Conservation (phyloP, 331 rosid species). For the Dryas integrifolia region DNA sequence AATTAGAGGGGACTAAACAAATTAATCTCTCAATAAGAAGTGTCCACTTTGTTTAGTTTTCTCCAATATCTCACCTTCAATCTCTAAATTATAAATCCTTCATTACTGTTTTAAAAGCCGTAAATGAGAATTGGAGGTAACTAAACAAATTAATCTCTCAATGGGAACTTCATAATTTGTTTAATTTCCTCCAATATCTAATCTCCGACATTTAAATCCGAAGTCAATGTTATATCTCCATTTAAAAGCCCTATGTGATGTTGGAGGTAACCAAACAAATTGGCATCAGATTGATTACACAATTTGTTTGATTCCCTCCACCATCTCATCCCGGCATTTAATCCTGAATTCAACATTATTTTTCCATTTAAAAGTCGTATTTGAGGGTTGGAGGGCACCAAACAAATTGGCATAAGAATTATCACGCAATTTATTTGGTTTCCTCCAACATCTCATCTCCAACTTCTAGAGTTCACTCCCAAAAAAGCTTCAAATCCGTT, state of each 20-base stretch:
- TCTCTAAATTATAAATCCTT: neutral
- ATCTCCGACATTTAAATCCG: neutral
- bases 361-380: neutral
- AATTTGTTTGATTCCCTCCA: constrained; percentile 5
- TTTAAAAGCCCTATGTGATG: constrained; percentile 4
- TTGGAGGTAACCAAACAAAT: constrained; percentile 4
- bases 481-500: neutral
- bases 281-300: no score
- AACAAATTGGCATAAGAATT: neutral
- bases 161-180: neutral
- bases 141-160: neutral
- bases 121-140: neutral
- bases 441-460: constrained; percentile 21
- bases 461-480: neutral
- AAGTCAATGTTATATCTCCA: neutral
- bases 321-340: constrained; percentile 3
- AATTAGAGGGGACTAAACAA: constrained; percentile 3
- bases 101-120: neutral
- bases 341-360: neutral
- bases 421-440: constrained; percentile 5
- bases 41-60: neutral
- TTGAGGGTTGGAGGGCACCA: constrained; percentile 9
- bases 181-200: constrained; percentile 13
- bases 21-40: neutral
- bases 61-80: constrained; percentile 1